Conservation (phyloP, 2,329 filamentous ascomycete species). For the Phialemoniopsis sp. region DNA sequence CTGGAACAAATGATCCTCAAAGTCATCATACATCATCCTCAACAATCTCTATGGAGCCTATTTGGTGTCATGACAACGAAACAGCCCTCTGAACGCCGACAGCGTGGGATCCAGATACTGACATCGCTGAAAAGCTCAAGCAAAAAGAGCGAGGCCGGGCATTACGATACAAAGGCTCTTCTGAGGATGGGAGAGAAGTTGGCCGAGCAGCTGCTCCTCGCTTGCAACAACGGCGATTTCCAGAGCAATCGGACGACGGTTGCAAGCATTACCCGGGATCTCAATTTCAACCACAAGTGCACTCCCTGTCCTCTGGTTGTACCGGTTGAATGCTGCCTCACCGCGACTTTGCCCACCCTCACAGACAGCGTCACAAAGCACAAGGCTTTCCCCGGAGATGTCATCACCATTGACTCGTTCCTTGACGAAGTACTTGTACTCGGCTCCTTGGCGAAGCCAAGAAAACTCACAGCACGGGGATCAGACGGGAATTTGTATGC, state of each 20-base stretch:
- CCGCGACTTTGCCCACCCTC: slow-evolving; percentile 71
- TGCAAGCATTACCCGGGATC: slow-evolving; percentile 72
- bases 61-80: slow-evolving; percentile 82
- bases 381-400: slow-evolving; percentile 81
- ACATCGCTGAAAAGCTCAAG: slow-evolving; percentile 39
- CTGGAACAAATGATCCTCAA: slow-evolving; percentile 78
- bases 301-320: slow-evolving; percentile 84
- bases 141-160: slow-evolving; percentile 46
- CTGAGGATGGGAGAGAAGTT: slow-evolving; percentile 78
- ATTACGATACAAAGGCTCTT: slow-evolving; percentile 63
- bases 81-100: slow-evolving; percentile 61
- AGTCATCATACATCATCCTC: slow-evolving; percentile 82
- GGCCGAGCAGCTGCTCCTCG: slow-evolving; percentile 73
- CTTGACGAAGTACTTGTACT: slow-evolving; percentile 86
- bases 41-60: slow-evolving; percentile 87
- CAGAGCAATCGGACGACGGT: slow-evolving; percentile 61
- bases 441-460: slow-evolving; percentile 86
- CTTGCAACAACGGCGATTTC: slow-evolving; percentile 75
- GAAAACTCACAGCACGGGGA: slow-evolving; percentile 82
- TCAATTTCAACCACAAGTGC: slow-evolving; percentile 80
- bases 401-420: slow-evolving; percentile 78
- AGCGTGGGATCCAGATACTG: slow-evolving; percentile 48
- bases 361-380: slow-evolving; percentile 73
- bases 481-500: slow-evolving; percentile 87
- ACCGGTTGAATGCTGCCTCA: slow-evolving; percentile 80